These are phyloP conservation scores for Capronia americana DNA, from an alignment of 2,329 filamentous ascomycete genomes.

Conservation along the genomic window DNA sequence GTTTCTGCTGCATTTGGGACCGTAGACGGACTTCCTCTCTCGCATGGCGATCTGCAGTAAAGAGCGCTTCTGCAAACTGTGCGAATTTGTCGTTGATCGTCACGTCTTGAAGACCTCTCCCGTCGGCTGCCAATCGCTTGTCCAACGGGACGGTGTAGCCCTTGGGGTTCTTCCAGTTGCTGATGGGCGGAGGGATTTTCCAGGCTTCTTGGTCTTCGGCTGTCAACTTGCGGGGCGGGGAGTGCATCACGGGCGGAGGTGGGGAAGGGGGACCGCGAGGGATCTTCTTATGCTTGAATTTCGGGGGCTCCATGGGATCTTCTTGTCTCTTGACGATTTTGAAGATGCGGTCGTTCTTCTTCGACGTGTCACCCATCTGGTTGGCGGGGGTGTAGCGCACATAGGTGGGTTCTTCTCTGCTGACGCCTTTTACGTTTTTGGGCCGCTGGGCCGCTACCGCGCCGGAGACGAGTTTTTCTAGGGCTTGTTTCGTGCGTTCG, in stretches of 20 bases:
- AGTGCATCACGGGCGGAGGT: constrained; percentile 92
- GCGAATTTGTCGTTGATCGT: constrained; percentile 99
- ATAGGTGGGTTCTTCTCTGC: constrained; percentile 84
- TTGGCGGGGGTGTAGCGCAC: constrained; percentile 95
- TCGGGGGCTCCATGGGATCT: constrained; percentile 95
- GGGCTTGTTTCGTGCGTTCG: constrained; percentile 84
- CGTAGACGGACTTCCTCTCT: constrained; percentile 94
- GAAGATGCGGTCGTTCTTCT: constrained; percentile 94
- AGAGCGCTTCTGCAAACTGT: constrained; percentile 90
- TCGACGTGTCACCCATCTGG: constrained; percentile 87
- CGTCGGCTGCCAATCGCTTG: constrained; percentile 93
- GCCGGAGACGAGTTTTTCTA: constrained; percentile 80
- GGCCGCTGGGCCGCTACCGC: constrained; percentile 92
- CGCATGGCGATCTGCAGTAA: constrained; percentile 92
- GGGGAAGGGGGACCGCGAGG: constrained; percentile 86
- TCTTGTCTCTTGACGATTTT: constrained; percentile 95
- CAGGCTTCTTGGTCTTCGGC: constrained; percentile 97
- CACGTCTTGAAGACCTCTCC: constrained; percentile 87
- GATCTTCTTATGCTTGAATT: constrained; percentile 99
- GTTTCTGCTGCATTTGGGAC: constrained; percentile 90
- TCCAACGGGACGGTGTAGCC: constrained; percentile 96
- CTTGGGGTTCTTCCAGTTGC: constrained; percentile 99
- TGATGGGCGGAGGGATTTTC: constrained; percentile 88
- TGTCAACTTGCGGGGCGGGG: constrained; percentile 90
- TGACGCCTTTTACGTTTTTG: constrained; percentile 85